A percentile compares a stretch with the other conserved stretches of the same genome.
Evolutionary conservation across 2,329 filamentous ascomycete genomes (phyloP).

Genomic region (Escovopsis sp.): DNA sequence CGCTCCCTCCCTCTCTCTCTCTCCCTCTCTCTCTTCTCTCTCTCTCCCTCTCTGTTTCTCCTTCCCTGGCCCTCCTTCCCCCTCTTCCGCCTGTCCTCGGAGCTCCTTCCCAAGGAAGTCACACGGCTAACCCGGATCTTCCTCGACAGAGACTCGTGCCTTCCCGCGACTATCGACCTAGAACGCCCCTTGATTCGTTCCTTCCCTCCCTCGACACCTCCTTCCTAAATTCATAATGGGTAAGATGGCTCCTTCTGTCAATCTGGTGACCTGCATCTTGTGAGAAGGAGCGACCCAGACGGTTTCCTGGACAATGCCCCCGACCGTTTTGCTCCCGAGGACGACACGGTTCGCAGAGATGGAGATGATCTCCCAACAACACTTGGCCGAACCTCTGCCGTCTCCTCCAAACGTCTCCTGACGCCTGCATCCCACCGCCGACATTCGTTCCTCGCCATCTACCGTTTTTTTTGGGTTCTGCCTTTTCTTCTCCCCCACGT

Average conservation of each 20-base stretch:
- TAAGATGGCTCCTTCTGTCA: slow-evolving; percentile 21
- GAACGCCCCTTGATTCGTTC: slow-evolving; percentile 18
- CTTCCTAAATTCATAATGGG: slow-evolving; percentile 26
- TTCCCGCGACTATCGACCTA: slow-evolving; percentile 14
- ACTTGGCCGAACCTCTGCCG: slow-evolving; percentile 6
- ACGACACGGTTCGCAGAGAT: neutral
- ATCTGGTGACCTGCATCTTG: slow-evolving; percentile 8
- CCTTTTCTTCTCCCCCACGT: slow-evolving; percentile 13
- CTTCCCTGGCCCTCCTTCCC: neutral
- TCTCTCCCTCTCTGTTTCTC: too few species aligned
- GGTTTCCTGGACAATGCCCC: slow-evolving; percentile 7
- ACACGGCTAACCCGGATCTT: slow-evolving; percentile 9
- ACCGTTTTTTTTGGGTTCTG: slow-evolving; percentile 31
- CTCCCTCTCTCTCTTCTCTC: too few species aligned
- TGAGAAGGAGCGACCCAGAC: slow-evolving; percentile 8
- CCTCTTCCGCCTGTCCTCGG: neutral
- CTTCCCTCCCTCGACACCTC: slow-evolving; percentile 19
- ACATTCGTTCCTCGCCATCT: slow-evolving; percentile 27
- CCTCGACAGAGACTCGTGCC: slow-evolving; percentile 10
- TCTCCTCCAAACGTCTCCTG: too few species aligned
- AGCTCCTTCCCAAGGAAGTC: neutral
- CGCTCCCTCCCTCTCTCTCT: too few species aligned
- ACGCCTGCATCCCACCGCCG: slow-evolving; percentile 17
- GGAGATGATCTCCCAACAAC: neutral
- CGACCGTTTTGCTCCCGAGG: slow-evolving; percentile 5